Conservation (phyloP, 495 filamentous ascomycete species). For the Aspergillus mulundensis region DNA sequence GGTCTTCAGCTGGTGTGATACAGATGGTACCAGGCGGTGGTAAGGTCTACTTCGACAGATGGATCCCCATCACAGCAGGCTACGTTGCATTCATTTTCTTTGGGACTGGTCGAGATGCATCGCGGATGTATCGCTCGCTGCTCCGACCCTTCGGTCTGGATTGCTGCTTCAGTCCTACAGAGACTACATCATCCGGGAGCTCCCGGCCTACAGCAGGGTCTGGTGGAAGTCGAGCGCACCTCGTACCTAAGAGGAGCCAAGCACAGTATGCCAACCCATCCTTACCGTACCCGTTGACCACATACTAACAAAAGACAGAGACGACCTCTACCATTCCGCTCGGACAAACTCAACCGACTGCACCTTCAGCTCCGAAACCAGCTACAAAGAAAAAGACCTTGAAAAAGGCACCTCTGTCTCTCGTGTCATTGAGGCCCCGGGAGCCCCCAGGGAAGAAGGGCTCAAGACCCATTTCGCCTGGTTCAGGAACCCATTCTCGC, state of each 20-base stretch:
- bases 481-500: constrained; percentile 9
- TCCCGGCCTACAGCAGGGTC: constrained; percentile 13
- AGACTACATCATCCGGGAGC: constrained; percentile 13
- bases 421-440: not conserved
- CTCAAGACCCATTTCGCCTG: constrained; percentile 11
- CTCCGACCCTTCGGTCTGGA: constrained; percentile 12
- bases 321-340: constrained; percentile 5
- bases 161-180: constrained; percentile 8
- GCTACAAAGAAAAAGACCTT: constrained; percentile 11
- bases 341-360: not conserved
- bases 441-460: constrained; percentile 14
- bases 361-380: not conserved
- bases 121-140: constrained; percentile 61
- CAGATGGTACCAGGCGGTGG: constrained; percentile 56
- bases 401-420: constrained; percentile 22
- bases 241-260: constrained; percentile 20
- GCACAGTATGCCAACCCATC: constrained; percentile 14
- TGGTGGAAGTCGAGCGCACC: constrained; percentile 22
- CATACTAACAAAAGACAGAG: constrained; percentile 3
- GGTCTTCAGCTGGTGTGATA: constrained; percentile 52
- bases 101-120: constrained; percentile 72
- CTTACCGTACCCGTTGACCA: not conserved
- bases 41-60: constrained; percentile 58
- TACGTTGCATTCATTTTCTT: constrained; percentile 72
- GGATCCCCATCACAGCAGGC: constrained; percentile 58